Conservation (phyloP, 176 grass and related monocot genomes). For the Canna indica region DNA sequence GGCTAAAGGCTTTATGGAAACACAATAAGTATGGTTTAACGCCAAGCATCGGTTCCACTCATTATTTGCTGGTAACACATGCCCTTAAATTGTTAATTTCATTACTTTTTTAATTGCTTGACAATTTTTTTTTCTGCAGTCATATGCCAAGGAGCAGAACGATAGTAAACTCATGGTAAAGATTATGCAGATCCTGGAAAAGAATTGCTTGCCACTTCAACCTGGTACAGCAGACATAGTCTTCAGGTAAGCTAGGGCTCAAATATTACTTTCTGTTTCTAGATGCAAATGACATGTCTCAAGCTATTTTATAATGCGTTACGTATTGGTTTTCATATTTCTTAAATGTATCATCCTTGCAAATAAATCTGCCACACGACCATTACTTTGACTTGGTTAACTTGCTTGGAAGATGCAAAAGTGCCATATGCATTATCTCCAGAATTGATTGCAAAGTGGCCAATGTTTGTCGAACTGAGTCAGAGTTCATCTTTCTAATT, state of each 20-base stretch:
- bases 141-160: slow-evolving; percentile 70
- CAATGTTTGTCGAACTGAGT: not conserved
- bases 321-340: too few species aligned
- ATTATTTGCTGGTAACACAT: slow-evolving; percentile 75
- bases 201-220: slow-evolving; percentile 59
- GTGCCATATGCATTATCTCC: not conserved
- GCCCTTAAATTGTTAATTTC: slow-evolving; percentile 24
- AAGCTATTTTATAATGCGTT: not conserved
- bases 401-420: not conserved
- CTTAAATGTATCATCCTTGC: not conserved
- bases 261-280: not conserved
- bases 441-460: not conserved
- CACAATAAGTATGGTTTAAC: slow-evolving; percentile 91
- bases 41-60: slow-evolving; percentile 92
- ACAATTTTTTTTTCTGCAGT: slow-evolving; percentile 44
- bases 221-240: slow-evolving; percentile 84
- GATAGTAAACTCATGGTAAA: slow-evolving; percentile 62
- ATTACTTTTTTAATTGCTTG: slow-evolving; percentile 4
- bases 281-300: not conserved
- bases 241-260: slow-evolving; percentile 41
- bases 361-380: not conserved
- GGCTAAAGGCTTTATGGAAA: slow-evolving; percentile 74
- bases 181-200: slow-evolving; percentile 43
- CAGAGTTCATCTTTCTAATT: not conserved
- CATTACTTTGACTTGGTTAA: not conserved